Evolutionary conservation across 495 filamentous ascomycete species (phyloP).

Genomic region (Annulohypoxylon stygium): DNA sequence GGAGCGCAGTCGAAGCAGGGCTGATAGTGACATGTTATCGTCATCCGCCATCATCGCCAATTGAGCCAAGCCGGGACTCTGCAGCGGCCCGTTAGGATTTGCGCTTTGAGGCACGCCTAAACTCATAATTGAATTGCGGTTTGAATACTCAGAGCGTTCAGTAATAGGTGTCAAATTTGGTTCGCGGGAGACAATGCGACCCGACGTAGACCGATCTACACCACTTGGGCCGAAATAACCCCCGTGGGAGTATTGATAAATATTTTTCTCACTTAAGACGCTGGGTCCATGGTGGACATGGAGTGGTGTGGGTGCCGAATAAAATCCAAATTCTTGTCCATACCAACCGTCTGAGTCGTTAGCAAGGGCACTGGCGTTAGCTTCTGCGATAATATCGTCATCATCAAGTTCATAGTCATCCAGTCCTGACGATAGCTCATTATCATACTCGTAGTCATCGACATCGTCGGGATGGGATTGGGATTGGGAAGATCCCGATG

Average conservation of each 20-base stretch:
- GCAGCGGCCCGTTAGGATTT: slow-evolving; percentile 57
- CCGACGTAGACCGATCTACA: slow-evolving; percentile 74
- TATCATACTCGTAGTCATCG: slow-evolving; percentile 67
- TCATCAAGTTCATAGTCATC: slow-evolving; percentile 79
- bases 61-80: slow-evolving; percentile 76
- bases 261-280: slow-evolving; percentile 56
- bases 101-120: slow-evolving; percentile 68
- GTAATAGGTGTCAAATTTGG: slow-evolving; percentile 97
- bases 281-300: slow-evolving; percentile 44
- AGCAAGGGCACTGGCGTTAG: slow-evolving; percentile 93
- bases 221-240: slow-evolving; percentile 90
- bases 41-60: slow-evolving; percentile 77
- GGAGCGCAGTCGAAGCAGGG: slow-evolving; percentile 77
- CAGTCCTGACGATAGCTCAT: slow-evolving; percentile 59
- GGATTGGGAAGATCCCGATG: slow-evolving; percentile 50
- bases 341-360: slow-evolving; percentile 94
- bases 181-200: slow-evolving; percentile 79
- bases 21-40: slow-evolving; percentile 75
- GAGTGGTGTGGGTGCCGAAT: slow-evolving; percentile 71
- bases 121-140: slow-evolving; percentile 88
- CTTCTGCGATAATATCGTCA: slow-evolving; percentile 91
- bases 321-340: slow-evolving; percentile 98
- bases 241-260: slow-evolving; percentile 75
- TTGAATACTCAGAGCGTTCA: slow-evolving; percentile 94
- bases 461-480: slow-evolving; percentile 52